Evolutionary conservation across 306 rosid genomes (phyloP).

Genomic region (Cyclanthera cordifolia): DNA sequence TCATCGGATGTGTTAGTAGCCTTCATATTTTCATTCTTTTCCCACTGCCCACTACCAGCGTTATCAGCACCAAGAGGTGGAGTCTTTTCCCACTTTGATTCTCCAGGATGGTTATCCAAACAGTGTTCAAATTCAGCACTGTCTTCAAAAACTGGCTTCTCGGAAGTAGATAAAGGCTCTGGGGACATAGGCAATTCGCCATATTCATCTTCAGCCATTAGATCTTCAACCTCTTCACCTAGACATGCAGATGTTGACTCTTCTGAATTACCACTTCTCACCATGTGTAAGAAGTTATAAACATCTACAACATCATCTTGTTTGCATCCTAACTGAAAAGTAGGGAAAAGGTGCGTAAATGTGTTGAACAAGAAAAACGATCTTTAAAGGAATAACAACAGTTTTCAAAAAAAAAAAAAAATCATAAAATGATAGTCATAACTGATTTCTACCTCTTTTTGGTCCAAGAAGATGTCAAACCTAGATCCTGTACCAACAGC

Average conservation of each 20-base stretch:
- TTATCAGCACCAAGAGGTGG: constrained; percentile 12
- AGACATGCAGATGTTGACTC: constrained; percentile 47
- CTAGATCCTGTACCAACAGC: constrained; percentile 91
- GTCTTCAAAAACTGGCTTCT: constrained; percentile 70
- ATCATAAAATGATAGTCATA: not conserved
- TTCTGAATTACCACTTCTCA: constrained; percentile 39
- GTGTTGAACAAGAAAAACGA: not conserved
- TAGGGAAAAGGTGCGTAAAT: not conserved
- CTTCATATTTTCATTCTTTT: not conserved
- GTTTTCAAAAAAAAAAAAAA: no score
- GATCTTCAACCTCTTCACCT: constrained; percentile 68
- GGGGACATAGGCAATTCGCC: constrained; percentile 46
- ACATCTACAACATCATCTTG: constrained; percentile 60
- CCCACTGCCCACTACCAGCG: constrained; percentile 16
- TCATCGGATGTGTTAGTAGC: constrained; percentile 6
- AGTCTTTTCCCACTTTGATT: constrained; percentile 27
- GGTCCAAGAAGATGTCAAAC: constrained; percentile 75
- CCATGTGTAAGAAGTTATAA: constrained; percentile 57
- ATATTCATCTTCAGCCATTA: constrained; percentile 39
- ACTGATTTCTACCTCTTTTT: constrained; percentile 39
- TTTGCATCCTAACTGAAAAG: constrained; percentile 39
- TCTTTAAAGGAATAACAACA: not conserved
- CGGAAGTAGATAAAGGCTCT: constrained; percentile 33
- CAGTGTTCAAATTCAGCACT: constrained; percentile 25
- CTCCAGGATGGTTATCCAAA: constrained; percentile 15